Conservation (phyloP, 2,329 filamentous ascomycete genomes). For the Amauroascus niger region DNA sequence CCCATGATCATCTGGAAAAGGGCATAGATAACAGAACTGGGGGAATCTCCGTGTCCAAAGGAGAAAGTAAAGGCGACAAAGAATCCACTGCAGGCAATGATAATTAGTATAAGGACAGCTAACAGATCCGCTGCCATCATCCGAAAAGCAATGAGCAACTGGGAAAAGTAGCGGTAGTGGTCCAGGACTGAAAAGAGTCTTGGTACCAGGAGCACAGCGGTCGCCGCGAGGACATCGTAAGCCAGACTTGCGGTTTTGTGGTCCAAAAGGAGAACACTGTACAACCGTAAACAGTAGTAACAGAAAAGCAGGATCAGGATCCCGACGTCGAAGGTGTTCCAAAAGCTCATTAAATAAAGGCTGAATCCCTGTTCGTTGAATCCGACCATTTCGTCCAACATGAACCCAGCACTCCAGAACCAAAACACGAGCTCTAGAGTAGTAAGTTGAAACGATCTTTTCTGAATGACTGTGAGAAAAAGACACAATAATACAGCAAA, state of each 20-base stretch:
- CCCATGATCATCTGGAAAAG: conserved; percentile 94
- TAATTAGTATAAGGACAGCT: conserved; percentile 71
- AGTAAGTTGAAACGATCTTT: conserved; percentile 71
- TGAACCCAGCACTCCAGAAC: conserved; percentile 96
- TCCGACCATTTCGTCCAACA: conserved; percentile 90
- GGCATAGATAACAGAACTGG: conserved; percentile 69
- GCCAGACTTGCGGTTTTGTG: conserved; percentile 70
- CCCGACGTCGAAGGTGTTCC: conserved; percentile 90
- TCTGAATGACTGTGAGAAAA: conserved; percentile 70
- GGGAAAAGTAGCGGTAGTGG: conserved; percentile 92
- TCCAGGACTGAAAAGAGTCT: conserved; percentile 87
- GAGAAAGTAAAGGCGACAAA: conserved; percentile 90
- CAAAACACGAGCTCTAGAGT: conserved; percentile 81
- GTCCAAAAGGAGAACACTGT: conserved; percentile 74
- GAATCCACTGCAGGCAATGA: conserved; percentile 86
- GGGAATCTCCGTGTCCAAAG: conserved; percentile 59
- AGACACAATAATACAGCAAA: conserved; percentile 74
- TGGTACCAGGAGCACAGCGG: conserved; percentile 79
- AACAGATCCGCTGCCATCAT: conserved; percentile 87
- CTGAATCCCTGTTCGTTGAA: conserved; percentile 97
- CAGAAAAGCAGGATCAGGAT: conserved; percentile 76
- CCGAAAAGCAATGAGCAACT: conserved; percentile 84
- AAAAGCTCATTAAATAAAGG: conserved; percentile 94
- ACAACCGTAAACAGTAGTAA: conserved; percentile 83
- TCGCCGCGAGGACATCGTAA: conserved; percentile 87